Evolutionary conservation across 176 grass and related monocot genomes (phyloP).

Genomic region (Carex scoparia): DNA sequence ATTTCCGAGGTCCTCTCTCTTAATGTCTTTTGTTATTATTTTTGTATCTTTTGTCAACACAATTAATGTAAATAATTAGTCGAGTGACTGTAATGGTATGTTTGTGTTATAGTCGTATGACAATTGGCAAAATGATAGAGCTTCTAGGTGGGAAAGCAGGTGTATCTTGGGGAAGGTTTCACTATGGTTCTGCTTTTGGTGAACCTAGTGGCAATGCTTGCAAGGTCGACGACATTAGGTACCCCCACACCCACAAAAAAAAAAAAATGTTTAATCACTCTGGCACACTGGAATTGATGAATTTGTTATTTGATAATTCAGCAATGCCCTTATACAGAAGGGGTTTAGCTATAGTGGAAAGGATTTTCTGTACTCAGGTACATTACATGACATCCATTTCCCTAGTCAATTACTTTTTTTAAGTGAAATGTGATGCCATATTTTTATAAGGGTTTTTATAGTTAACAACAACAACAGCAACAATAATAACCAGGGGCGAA

Average conservation of each 20-base stretch:
- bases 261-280: background rate
- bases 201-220: slow-evolving; percentile 85
- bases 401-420: slow-evolving; percentile 1
- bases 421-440: background rate
- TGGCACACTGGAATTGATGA: slow-evolving; percentile 4
- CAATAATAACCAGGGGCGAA: background rate
- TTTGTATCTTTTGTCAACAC: slow-evolving; percentile 1
- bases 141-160: slow-evolving; percentile 96
- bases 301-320: slow-evolving; percentile 39
- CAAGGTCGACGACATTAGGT: slow-evolving; percentile 93
- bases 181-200: slow-evolving; percentile 96
- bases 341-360: slow-evolving; percentile 97
- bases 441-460: background rate
- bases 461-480: background rate
- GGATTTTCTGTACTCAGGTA: slow-evolving; percentile 94
- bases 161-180: slow-evolving; percentile 74
- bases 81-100: background rate
- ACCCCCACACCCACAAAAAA: background rate
- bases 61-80: background rate
- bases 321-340: slow-evolving; percentile 64
- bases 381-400: background rate
- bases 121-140: slow-evolving; percentile 99
- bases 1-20: slow-evolving; percentile 69
- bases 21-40: slow-evolving; percentile 14
- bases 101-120: slow-evolving; percentile 72